These are phyloP conservation scores for Calocybe indica DNA, from an alignment of 768 basidiomycete genomes.

Conservation along the genomic window DNA sequence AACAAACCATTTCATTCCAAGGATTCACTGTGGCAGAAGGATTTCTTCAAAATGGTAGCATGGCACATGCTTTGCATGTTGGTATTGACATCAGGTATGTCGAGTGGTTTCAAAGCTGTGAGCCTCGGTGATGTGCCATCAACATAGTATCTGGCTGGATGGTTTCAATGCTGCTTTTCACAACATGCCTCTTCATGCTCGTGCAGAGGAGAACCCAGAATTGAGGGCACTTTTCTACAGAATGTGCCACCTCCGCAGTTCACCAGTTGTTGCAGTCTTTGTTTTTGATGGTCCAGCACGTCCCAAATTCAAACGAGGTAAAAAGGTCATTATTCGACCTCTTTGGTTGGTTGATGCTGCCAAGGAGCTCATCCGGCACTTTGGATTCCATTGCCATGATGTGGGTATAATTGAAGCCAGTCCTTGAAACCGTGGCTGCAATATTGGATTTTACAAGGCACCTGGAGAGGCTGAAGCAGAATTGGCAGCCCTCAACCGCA, in stretches of 20 bases:
- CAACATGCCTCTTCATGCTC: no score
- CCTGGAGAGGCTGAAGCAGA: conserved; percentile 57
- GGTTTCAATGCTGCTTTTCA: no score
- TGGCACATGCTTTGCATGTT: no score
- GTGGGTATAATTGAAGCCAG: neutral
- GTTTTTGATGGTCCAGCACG: conserved; percentile 40
- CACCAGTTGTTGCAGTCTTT: conserved; percentile 31
- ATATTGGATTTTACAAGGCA: conserved; percentile 20
- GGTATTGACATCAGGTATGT: no score
- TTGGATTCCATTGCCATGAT: neutral
- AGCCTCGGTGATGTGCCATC: no score
- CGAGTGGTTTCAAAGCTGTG: no score
- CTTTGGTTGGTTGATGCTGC: neutral
- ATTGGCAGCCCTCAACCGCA: conserved; percentile 36
- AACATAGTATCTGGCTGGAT: no score
- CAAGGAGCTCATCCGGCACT: neutral
- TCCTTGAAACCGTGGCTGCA: no score
- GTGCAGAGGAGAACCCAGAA: neutral
- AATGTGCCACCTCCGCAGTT: neutral
- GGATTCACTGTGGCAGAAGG: no score
- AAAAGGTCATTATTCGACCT: conserved; percentile 7
- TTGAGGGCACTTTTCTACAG: neutral
- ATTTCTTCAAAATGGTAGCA: no score
- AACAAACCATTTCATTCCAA: no score
- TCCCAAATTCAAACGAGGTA: conserved; percentile 32